Base-by-base conservation (phyloP, 768 basidiomycete genomes). In the Tylopilus plumbeoviolaceoides region DNA sequence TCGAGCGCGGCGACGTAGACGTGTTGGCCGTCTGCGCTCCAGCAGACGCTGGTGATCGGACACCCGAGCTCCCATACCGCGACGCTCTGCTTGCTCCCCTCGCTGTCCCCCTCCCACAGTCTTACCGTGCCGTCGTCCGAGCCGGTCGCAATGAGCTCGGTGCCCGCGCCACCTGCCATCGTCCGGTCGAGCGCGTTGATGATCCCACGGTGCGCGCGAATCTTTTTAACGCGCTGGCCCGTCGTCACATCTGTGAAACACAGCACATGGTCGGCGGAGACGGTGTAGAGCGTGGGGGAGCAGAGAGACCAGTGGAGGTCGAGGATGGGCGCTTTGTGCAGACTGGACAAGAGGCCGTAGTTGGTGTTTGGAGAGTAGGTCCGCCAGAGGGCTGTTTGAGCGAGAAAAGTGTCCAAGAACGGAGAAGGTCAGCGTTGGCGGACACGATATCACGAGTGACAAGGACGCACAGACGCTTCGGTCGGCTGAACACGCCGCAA, bases 101-200 rank as follows among this genome's bases (percentile, higher is more conserved):
- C 90, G 15, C 87, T 89, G 57, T 93, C 91, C 91, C 89, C 91
- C 56, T 95, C 91, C 94, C 94, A 99, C 4, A 98, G 75, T 49
- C 89, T 81, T 17, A 98, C 91, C 0, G 86, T 86, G 3, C 93
- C 92, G 62, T 99, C 97, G 66, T 98, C 97, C 18, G 88, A 87
- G 15, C 87, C 95, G 2, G 90, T 93, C 5, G 83, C 87, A 8
- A 98, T 65, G 20, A 99, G 79, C 62, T 98, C 95, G 23, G 81
- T 75, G 7, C 93, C 95, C 2, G 88, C 79, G 2, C 91, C 93
- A 23, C 84, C 82, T 2, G 89, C 89, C 66, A 92, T 79, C 21
- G 91, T 91, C 55, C 92, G 77, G 70, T 97, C 92, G 18, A 99
- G 74, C 3, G 84, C 71, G 66, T 99, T 98, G 72, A 98, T 84